Evolutionary conservation across 169 alveolate species (phyloP), one percentile per base, ranked within the genome.

Genomic region (Cryptosporidium canis): DNA sequence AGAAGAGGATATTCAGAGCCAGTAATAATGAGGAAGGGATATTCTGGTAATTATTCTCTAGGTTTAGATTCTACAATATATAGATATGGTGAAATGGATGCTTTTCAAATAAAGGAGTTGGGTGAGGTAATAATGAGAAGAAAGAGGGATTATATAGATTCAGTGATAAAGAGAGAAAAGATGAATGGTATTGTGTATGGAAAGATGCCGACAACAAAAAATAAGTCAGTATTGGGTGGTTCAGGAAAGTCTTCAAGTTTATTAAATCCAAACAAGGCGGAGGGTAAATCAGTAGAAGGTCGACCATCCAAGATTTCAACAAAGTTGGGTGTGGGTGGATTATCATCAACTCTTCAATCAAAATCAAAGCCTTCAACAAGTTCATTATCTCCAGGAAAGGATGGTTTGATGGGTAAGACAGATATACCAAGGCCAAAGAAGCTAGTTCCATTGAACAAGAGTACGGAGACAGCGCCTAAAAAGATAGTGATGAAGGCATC

Each of bases 1-100:
- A 43, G 84, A 51, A 70, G 16, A 51, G 64, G 35, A 16, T 37
- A 70, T 51, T 7, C 14, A 16, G 84, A 70, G 35, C 84, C 64
- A 55, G 16, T 33, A 33, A 21, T 70, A 29, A 35, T 55, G 31
- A 70, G 12, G 43, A 70, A 70, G n/a, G 37, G 68, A 37, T 45
- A 16, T 47, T 70, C 6, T 21, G 64, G 44, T 11, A 21, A 33
- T 16, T 70, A 70, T 48, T 55, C 66, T 14, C n/a, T 24, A 7
- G n/a, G 18, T 3, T 14, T 31, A 31, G 41, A 31, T 35, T 61
- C 68, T 61, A 61, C 68, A 29, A 29, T 33, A 61, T 61, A 29
- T 12, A 29, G 29, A 18, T 29, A 9, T 12, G 29, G 41, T 6
- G 7, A 37, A 31, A 35, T 27, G 21, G 35, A 35, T 70, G 45